These are phyloP conservation scores for Ziziphus jujuba DNA, from an alignment of 306 rosid genomes.

Conservation along the genomic window DNA sequence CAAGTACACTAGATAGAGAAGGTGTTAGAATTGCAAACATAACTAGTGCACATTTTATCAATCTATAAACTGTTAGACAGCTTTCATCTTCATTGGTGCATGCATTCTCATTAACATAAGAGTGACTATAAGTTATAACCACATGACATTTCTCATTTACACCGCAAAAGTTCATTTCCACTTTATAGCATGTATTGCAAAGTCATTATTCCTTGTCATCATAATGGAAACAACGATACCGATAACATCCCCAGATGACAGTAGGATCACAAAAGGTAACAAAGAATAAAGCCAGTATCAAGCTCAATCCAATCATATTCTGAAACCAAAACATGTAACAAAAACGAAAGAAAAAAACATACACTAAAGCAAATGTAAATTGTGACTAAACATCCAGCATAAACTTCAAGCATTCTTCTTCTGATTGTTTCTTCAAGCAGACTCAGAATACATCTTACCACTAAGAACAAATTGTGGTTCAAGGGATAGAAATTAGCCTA, in stretches of 20 bases:
- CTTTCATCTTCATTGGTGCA: background rate
- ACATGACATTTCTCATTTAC: background rate
- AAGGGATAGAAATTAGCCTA: too few relatives aligned
- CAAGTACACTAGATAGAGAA: too few relatives aligned
- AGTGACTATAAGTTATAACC: background rate
- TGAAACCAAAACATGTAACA: background rate
- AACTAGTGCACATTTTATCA: too few relatives aligned
- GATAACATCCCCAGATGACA: background rate
- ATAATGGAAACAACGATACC: background rate
- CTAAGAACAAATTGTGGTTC: too few relatives aligned
- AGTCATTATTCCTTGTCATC: background rate
- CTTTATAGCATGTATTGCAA: background rate
- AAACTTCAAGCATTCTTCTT: too few relatives aligned
- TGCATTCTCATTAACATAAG: too few relatives aligned
- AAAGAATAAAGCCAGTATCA: background rate
- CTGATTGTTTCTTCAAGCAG: too few relatives aligned
- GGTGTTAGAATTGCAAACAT: too few relatives aligned
- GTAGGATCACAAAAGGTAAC: background rate
- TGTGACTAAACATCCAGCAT: background rate
- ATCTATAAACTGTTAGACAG: too few relatives aligned
- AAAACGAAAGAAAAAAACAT: background rate
- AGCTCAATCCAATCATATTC: background rate
- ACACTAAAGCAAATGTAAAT: background rate
- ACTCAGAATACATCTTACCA: too few relatives aligned
- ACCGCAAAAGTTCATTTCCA: background rate